Evolutionary conservation across 192 early-diverging fungal species (phyloP).

Genomic region (Phlyctochytrium planicorne): DNA sequence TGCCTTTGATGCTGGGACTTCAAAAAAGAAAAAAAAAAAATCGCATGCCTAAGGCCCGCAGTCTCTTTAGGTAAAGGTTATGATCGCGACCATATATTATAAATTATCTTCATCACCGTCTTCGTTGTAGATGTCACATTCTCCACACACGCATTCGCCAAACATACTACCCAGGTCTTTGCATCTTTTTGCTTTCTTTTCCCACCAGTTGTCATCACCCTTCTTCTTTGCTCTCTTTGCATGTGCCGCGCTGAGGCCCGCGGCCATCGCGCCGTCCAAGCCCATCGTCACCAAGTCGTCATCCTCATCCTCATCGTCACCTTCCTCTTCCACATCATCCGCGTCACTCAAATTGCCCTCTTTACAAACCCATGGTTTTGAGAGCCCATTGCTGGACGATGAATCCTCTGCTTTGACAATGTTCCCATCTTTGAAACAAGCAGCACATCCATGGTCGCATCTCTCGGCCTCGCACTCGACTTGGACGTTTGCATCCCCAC

Average conservation of each 20-base stretch:
- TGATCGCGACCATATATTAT: too few relatives aligned
- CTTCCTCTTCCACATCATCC: conserved; percentile 1
- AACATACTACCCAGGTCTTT: conserved; percentile 7
- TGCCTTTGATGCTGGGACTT: conserved; percentile 4
- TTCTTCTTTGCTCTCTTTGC: neutral
- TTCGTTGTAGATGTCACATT: conserved; percentile 21
- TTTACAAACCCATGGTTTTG: neutral
- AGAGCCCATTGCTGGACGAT: neutral
- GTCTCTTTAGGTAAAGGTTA: too few relatives aligned
- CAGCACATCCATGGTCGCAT: neutral
- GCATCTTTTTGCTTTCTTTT: conserved; percentile 15
- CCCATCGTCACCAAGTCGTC: neutral
- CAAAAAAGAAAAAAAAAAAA: neutral
- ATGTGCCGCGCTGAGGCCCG: neutral
- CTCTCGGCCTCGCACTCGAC: neutral
- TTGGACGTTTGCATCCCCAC: neutral
- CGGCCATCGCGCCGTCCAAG: neutral
- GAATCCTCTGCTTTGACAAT: neutral
- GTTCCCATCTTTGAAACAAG: neutral
- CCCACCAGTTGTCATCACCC: conserved; percentile 16
- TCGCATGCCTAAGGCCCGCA: too few relatives aligned
- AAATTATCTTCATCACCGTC: too few relatives aligned
- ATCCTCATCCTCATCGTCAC: neutral
- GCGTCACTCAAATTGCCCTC: neutral
- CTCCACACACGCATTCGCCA: conserved; percentile 25